phyloP scores from a whole-genome alignment of 345 rosid genomes.

The Citrus australasica region DNA sequence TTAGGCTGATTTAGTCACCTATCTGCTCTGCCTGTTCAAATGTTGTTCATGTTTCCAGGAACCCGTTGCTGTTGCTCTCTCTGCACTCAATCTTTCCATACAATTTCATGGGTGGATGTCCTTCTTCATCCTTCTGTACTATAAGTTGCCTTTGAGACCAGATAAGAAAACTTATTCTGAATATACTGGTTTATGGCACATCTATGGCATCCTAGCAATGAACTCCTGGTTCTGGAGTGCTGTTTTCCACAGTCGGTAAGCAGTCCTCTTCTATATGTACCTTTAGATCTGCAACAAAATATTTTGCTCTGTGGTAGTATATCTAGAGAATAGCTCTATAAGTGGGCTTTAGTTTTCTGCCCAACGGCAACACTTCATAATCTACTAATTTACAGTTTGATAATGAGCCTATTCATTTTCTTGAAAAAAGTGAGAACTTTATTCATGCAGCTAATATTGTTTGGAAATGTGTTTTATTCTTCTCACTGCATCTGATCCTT shows the following conservation, averaged over 20 bases:
- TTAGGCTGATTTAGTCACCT: neutral
- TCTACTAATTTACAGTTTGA: neutral
- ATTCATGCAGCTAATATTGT: neutral
- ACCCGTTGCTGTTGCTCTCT: conserved; percentile 82
- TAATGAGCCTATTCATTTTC: neutral
- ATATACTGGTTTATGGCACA: conserved; percentile 69
- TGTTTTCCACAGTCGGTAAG: conserved; percentile 82
- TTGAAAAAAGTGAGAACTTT: neutral
- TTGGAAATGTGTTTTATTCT: neutral
- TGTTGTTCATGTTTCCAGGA: conserved; percentile 42
- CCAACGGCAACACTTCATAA: neutral
- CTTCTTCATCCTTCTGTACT: conserved; percentile 75
- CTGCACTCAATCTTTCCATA: conserved; percentile 70
- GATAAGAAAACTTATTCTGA: conserved; percentile 70
- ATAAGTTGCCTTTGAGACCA: conserved; percentile 65
- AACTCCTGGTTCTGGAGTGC: conserved; percentile 89
- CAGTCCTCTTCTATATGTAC: conserved; percentile 6
- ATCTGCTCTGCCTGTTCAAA: neutral
- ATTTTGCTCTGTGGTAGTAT: neutral
- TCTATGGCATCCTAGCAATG: conserved; percentile 71
- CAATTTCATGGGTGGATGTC: conserved; percentile 94
- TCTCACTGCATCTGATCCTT: neutral
- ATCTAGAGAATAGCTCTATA: neutral
- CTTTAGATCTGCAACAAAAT: conserved; percentile 5
- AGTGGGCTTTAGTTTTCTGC: conserved; percentile 4